These are phyloP conservation scores for Aspergillus haitiensis DNA, from an alignment of 495 filamentous ascomycete species.

Conservation along the genomic window DNA sequence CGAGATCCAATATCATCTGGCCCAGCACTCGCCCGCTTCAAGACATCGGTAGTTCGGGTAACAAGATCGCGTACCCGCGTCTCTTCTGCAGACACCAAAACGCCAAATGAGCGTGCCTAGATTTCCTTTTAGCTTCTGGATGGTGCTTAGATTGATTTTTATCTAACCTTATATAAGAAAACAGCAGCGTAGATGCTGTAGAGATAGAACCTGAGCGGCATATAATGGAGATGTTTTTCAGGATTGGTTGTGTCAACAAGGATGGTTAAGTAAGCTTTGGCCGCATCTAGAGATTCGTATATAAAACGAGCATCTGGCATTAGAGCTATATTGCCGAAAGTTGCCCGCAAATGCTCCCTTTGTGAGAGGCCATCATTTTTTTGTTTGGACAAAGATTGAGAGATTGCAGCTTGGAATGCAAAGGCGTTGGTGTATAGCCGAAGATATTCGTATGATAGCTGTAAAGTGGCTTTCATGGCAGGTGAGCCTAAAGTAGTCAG, in stretches of 20 bases:
- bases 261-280: conserved; percentile 57
- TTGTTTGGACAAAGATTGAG: conserved; percentile 51
- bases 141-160: neutral
- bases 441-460: conserved; percentile 64
- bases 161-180: conserved; percentile 53
- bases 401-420: conserved; percentile 65
- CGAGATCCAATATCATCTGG: conserved; percentile 55
- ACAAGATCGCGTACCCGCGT: conserved; percentile 54
- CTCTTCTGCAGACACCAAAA: conserved; percentile 53
- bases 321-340: conserved; percentile 55
- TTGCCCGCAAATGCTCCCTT: conserved; percentile 44
- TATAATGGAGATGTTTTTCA: conserved; percentile 56
- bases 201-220: conserved; percentile 60
- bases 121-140: conserved; percentile 6
- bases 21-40: conserved; percentile 54
- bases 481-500: conserved; percentile 47
- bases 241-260: conserved; percentile 57
- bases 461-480: conserved; percentile 55
- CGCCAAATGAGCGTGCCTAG: conserved; percentile 55
- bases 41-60: conserved; percentile 49
- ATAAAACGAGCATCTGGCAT: conserved; percentile 64
- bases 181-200: conserved; percentile 60
- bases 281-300: conserved; percentile 63
- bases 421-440: conserved; percentile 66
- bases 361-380: conserved; percentile 40